Conservation (phyloP, 345 rosid species). For the Microthlaspi erraticum region DNA sequence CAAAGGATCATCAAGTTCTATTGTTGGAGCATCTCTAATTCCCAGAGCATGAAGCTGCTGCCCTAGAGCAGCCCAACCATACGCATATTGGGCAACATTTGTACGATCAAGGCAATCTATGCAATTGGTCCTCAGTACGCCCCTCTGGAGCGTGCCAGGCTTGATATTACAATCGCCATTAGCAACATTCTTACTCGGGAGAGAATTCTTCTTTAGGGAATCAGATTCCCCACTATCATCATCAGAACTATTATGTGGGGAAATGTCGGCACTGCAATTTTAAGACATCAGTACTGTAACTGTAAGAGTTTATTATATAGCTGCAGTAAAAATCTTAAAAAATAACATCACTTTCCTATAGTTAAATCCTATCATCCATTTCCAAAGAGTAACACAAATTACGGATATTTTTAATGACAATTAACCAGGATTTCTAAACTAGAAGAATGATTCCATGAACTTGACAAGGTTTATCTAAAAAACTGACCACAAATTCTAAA, state of each 20-base stretch:
- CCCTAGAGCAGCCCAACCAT: conserved; percentile 95
- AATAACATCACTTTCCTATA: not conserved
- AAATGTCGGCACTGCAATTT: conserved; percentile 46
- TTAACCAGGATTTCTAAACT: conserved; percentile 10
- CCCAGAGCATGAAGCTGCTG: conserved; percentile 87
- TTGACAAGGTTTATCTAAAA: conserved; percentile 19
- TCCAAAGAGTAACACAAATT: not conserved
- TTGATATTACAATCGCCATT: conserved; percentile 60
- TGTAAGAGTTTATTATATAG: conserved; percentile 52
- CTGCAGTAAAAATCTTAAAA: conserved; percentile 50
- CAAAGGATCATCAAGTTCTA: conserved; percentile 81
- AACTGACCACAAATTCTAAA: not conserved
- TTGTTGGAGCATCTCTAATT: conserved; percentile 60
- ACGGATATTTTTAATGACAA: not conserved
- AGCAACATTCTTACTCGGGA: conserved; percentile 48
- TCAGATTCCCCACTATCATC: conserved; percentile 55
- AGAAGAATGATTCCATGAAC: conserved; percentile 21
- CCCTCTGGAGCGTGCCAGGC: conserved; percentile 71
- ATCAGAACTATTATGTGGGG: conserved; percentile 48
- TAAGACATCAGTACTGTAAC: conserved; percentile 26
- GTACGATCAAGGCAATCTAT: conserved; percentile 99
- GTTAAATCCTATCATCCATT: conserved; percentile 18
- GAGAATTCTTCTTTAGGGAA: conserved; percentile 50
- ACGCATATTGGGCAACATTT: conserved; percentile 98
- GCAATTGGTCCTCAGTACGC: conserved; percentile 97